phyloP scores from a whole-genome alignment of 495 filamentous ascomycete species.

The Lepidopterella palustris region DNA sequence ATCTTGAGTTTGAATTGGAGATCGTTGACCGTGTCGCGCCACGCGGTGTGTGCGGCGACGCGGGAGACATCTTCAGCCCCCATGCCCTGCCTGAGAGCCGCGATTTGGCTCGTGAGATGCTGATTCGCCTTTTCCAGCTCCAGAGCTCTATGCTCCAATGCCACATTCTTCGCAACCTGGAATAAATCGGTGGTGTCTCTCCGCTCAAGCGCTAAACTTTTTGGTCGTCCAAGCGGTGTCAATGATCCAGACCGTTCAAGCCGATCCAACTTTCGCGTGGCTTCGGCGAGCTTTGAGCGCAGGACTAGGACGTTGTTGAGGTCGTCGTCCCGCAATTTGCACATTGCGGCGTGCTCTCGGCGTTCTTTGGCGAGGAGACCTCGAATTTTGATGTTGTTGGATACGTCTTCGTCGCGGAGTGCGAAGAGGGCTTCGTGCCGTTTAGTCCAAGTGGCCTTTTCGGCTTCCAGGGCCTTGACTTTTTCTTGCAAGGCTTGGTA shows the following conservation, averaged over 20 bases:
- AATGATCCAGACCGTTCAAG: constrained; percentile 5
- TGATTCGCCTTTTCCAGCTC: constrained; percentile 33
- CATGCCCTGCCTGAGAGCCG: constrained; percentile 12
- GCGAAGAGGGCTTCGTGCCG: constrained; percentile 34
- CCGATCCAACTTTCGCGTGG: constrained; percentile 25
- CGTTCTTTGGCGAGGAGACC: constrained; percentile 33
- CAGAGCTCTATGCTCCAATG: constrained; percentile 33
- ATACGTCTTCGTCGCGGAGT: constrained; percentile 34
- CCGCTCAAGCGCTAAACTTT: constrained; percentile 22
- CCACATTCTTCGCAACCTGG: constrained; percentile 31
- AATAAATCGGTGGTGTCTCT: constrained; percentile 30
- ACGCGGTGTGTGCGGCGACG: constrained; percentile 25
- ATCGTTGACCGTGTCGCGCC: constrained; percentile 23
- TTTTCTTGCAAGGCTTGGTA: constrained; percentile 21
- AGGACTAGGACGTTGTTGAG: constrained; percentile 30
- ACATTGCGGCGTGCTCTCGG: constrained; percentile 30
- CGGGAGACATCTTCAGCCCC: constrained; percentile 8
- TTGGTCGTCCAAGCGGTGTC: constrained; percentile 2
- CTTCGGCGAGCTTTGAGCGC: constrained; percentile 29
- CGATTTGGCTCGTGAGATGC: constrained; percentile 17
- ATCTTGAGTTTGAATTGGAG: constrained; percentile 15
- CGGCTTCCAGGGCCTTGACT: constrained; percentile 17
- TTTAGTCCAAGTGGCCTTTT: constrained; percentile 28
- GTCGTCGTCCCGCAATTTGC: constrained; percentile 33
- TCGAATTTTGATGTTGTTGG: constrained; percentile 33